Evolutionary conservation across 306 rosid species (phyloP).

Genomic region (Cicer chorassanicum): DNA sequence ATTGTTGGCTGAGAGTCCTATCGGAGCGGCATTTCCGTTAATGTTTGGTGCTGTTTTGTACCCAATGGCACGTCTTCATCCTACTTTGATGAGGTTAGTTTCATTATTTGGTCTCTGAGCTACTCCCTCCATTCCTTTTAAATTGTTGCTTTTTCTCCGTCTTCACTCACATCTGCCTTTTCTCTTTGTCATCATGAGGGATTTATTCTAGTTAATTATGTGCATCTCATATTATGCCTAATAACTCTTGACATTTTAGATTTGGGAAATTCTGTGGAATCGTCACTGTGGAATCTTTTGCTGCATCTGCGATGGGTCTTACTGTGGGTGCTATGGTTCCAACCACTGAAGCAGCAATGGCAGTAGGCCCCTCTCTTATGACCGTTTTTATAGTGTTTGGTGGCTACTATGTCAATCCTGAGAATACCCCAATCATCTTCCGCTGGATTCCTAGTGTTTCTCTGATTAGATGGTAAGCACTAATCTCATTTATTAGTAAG

Average conservation of each 20-base stretch:
- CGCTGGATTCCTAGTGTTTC: slow-evolving; percentile 94
- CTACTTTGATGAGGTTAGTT: slow-evolving; percentile 70
- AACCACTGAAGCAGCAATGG: slow-evolving; percentile 93
- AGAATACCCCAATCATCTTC: slow-evolving; percentile 87
- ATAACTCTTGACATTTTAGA: slow-evolving; percentile 51
- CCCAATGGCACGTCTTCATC: slow-evolving; percentile 98
- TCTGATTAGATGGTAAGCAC: slow-evolving; percentile 82
- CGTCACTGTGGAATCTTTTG: slow-evolving; percentile 82
- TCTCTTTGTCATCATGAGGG: background rate
- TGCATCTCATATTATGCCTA: slow-evolving; percentile 37
- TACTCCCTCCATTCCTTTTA: too few relatives aligned
- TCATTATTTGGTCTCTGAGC: slow-evolving; percentile 29
- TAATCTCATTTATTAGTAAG: slow-evolving; percentile 35
- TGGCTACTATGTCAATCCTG: slow-evolving; percentile 87
- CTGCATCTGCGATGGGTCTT: slow-evolving; percentile 98
- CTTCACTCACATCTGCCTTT: background rate
- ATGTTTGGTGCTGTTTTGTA: slow-evolving; percentile 87
- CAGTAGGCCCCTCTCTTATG: slow-evolving; percentile 95
- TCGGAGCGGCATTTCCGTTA: slow-evolving; percentile 91
- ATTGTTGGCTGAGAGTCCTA: slow-evolving; percentile 90
- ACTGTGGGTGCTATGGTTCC: slow-evolving; percentile 98
- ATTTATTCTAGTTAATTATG: slow-evolving; percentile 37
- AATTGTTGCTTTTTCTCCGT: too few relatives aligned
- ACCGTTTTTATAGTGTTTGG: slow-evolving; percentile 93
- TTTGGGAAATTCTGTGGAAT: slow-evolving; percentile 93